Conservation (phyloP, 495 filamentous ascomycete genomes). For the Podospora conica region DNA sequence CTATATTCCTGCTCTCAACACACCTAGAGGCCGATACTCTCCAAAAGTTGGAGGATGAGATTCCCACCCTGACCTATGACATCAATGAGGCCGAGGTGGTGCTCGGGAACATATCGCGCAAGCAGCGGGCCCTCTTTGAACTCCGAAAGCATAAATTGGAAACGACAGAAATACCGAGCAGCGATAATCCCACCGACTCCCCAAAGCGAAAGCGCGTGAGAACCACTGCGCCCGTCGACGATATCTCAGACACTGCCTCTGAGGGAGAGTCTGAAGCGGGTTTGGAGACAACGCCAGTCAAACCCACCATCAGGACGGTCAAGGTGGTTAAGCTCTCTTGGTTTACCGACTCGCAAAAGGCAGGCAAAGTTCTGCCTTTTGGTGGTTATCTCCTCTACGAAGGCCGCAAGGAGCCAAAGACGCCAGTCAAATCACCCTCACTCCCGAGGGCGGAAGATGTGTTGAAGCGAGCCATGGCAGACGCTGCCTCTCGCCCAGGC, state of each 20-base stretch:
- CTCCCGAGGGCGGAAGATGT: slow-evolving; percentile 16
- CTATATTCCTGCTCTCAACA: slow-evolving; percentile 67
- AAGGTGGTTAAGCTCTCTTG: slow-evolving; percentile 71
- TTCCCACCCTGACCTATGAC: slow-evolving; percentile 64
- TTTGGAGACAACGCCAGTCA: background rate
- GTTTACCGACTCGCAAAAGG: slow-evolving; percentile 58
- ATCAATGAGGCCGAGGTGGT: slow-evolving; percentile 65
- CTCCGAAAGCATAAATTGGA: slow-evolving; percentile 54
- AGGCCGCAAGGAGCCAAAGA: slow-evolving; percentile 35
- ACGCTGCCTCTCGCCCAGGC: slow-evolving; percentile 14
- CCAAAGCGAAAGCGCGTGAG: slow-evolving; percentile 35
- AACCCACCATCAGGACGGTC: slow-evolving; percentile 34
- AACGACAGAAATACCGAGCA: slow-evolving; percentile 53
- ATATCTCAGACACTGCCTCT: slow-evolving; percentile 28
- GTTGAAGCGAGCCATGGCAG: slow-evolving; percentile 30
- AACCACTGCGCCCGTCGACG: slow-evolving; percentile 7
- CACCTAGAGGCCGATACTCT: slow-evolving; percentile 58
- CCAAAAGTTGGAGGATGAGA: slow-evolving; percentile 55
- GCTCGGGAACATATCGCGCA: slow-evolving; percentile 62
- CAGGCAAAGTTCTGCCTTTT: slow-evolving; percentile 48
- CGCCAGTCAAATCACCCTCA: slow-evolving; percentile 14
- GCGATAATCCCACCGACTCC: slow-evolving; percentile 2
- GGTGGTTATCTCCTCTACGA: slow-evolving; percentile 62
- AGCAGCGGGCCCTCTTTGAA: slow-evolving; percentile 69
- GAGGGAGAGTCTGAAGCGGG: slow-evolving; percentile 20